Percentiles rank a stretch among this genome's conserved stretches.
These are phyloP conservation scores for Kalmanozyma brasiliensis DNA, from an alignment of 1,284 basidiomycete species.

Conservation along the genomic window DNA sequence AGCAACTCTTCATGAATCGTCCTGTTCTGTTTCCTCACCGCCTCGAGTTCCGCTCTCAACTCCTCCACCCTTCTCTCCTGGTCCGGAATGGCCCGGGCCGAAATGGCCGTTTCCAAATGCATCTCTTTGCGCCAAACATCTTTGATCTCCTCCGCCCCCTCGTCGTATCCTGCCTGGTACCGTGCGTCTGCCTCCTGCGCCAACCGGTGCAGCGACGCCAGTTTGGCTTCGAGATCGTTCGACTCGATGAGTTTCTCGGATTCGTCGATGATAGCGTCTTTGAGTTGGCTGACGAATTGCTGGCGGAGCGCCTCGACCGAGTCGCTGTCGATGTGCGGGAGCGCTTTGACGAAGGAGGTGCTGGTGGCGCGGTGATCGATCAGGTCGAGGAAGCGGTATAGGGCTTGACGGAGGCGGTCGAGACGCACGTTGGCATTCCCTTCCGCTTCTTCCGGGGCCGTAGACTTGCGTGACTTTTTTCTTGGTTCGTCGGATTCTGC, in stretches of 20 bases:
- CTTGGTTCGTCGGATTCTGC: slow-evolving; percentile 5
- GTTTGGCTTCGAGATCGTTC: slow-evolving; percentile 49
- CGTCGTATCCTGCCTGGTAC: slow-evolving; percentile 27
- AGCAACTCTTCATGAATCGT: slow-evolving; percentile 17
- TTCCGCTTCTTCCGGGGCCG: slow-evolving; percentile 4
- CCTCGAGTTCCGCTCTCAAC: slow-evolving; percentile 36
- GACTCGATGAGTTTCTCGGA: slow-evolving; percentile 50
- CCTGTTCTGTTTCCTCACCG: slow-evolving; percentile 22
- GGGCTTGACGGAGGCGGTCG: slow-evolving; percentile 53
- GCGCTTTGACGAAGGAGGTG: slow-evolving; percentile 41
- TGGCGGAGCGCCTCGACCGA: slow-evolving; percentile 47
- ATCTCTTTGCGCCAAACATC: slow-evolving; percentile 60
- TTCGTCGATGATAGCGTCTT: slow-evolving; percentile 52
- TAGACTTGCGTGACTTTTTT: slow-evolving; percentile 29
- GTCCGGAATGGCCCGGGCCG: slow-evolving; percentile 52
- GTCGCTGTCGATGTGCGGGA: slow-evolving; percentile 46
- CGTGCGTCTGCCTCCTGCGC: slow-evolving; percentile 55
- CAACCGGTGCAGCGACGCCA: slow-evolving; percentile 49
- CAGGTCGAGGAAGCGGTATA: slow-evolving; percentile 55
- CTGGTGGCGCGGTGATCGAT: slow-evolving; percentile 55
- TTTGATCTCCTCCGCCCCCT: slow-evolving; percentile 38
- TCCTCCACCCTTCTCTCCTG: slow-evolving; percentile 37
- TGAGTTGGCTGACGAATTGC: slow-evolving; percentile 56
- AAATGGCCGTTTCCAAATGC: slow-evolving; percentile 53
- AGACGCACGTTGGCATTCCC: slow-evolving; percentile 34